Conservation (phyloP, 345 rosid genomes). For the Syzygium grande region DNA sequence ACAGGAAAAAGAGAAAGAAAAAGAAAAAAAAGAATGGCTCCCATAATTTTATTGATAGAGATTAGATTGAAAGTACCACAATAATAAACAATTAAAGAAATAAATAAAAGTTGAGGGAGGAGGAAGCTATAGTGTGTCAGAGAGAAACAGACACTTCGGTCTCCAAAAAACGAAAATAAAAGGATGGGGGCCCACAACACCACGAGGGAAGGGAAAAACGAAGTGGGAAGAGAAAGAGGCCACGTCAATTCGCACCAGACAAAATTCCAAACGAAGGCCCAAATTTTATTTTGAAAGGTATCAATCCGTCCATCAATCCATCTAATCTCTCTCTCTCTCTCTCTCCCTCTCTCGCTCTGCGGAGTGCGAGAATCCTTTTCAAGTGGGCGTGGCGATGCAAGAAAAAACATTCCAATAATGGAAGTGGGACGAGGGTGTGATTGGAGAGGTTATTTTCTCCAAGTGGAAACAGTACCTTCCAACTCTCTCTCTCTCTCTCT, state of each 20-base stretch:
- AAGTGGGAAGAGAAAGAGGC: constrained; percentile 3
- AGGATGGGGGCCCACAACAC: neutral
- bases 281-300: neutral
- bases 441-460: constrained; percentile 30
- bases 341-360: neutral
- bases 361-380: neutral
- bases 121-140: neutral
- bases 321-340: neutral
- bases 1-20: neutral
- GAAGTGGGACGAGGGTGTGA: constrained; percentile 50
- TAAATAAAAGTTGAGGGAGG: neutral
- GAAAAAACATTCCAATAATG: constrained; percentile 51
- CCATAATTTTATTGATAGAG: neutral
- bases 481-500: neutral
- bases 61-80: neutral
- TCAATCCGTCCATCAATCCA: neutral
- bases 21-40: neutral
- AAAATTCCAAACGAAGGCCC: constrained; percentile 6
- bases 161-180: neutral
- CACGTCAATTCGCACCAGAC: constrained; percentile 16
- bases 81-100: neutral
- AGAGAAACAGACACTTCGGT: neutral
- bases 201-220: neutral
- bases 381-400: constrained; percentile 7
- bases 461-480: constrained; percentile 29